Evolutionary conservation across 345 rosid genomes (phyloP), one percentile per base, ranked within the genome.

Genomic region (Turritis glabra): DNA sequence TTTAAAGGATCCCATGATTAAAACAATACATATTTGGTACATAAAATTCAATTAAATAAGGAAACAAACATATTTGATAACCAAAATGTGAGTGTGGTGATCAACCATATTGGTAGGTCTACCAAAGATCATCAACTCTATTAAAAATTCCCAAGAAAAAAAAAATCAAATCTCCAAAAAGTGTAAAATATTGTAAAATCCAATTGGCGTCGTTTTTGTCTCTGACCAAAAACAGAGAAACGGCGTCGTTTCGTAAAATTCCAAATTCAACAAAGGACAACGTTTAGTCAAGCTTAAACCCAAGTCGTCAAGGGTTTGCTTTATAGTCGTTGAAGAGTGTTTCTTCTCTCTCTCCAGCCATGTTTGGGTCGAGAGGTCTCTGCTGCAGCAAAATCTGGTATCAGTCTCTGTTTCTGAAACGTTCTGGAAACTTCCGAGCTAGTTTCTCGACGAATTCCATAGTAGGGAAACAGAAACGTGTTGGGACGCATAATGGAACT

Each of bases 401-500:
- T 50, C 77, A 32, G 30, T 65, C 80, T 64, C 72, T 64, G 33
- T 77, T 56, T 12, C 68, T 66, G 3, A 67, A 61, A 51, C 67
- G 10, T 7, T 64, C 41, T 69, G 46, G 30, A 64, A 68, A 21
- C 27, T 74, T 76, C 61, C 76, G 68, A 77, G 54, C 80, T 32
- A 19, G 8, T 32, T 71, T 78, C 77, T 67, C 77, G 19, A 52
- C 67, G 46, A 62, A 47, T 7, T 30, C 48, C 4, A 4, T 25
- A 3, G 52, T 19, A 0, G 41, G 30, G 38, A 51, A 64, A 26
- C 55, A 64, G 66, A 93, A 87, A 88, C 92, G 84, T 53, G 87
- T 91, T 5, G 96, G 96, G 15, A 91, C 97, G 46, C 96, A 89
- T 74, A 84, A 88, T 71, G 97, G 98, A 40, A 87, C 88, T 68